A percentile compares a stretch with the other conserved stretches of the same genome.
These are phyloP conservation scores for Fusarium sororula DNA, from an alignment of 2,329 filamentous ascomycete species.

Conservation along the genomic window DNA sequence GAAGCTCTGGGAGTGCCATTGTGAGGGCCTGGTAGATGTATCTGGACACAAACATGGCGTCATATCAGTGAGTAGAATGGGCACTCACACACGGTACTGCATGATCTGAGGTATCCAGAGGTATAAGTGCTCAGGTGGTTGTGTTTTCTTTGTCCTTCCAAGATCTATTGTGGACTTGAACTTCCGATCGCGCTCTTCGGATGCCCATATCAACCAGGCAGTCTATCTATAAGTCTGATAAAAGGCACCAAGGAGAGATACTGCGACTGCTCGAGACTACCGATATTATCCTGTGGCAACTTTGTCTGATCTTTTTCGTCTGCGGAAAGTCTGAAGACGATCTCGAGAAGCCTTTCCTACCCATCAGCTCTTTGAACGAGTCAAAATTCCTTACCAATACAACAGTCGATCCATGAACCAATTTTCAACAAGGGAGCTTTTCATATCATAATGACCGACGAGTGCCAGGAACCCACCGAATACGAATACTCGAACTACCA, in stretches of 20 bases:
- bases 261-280: background rate
- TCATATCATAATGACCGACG: background rate
- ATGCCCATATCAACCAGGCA: background rate
- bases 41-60: background rate
- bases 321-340: background rate
- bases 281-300: background rate
- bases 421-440: background rate
- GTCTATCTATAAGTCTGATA: background rate
- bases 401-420: background rate
- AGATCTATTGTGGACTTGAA: background rate
- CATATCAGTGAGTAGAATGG: background rate
- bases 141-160: background rate
- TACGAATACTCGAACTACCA: background rate
- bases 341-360: background rate
- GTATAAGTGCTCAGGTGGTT: background rate
- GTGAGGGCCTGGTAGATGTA: background rate
- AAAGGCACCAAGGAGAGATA: background rate
- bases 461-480: background rate
- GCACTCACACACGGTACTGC: background rate
- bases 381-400: background rate
- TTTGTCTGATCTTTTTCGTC: background rate
- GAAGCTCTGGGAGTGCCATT: background rate
- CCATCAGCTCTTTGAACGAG: background rate
- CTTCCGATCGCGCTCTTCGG: background rate
- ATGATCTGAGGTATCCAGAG: background rate